Conservation (phyloP, 768 basidiomycete genomes). For the Lactarius psammicola region DNA sequence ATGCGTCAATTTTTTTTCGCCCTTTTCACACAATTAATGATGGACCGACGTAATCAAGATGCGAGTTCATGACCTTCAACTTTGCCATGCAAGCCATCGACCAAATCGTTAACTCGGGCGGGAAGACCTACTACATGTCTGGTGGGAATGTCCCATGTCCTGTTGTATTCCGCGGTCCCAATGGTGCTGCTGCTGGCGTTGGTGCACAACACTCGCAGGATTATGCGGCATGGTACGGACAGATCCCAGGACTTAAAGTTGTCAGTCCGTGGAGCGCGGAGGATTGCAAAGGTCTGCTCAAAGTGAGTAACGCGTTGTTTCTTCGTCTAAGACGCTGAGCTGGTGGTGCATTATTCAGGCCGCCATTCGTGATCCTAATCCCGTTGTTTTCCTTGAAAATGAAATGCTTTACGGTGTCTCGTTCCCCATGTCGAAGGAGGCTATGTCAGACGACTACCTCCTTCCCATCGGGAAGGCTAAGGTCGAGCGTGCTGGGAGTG, state of each 20-base stretch:
- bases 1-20: slow-evolving; percentile 32
- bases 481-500: slow-evolving; percentile 88
- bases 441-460: slow-evolving; percentile 92
- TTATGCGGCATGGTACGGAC: slow-evolving; percentile 93
- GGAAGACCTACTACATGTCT: slow-evolving; percentile 99
- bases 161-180: slow-evolving; percentile 98
- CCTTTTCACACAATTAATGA: slow-evolving; percentile 20
- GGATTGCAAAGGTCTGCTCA: slow-evolving; percentile 97
- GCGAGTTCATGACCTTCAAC: slow-evolving; percentile 99
- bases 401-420: slow-evolving; percentile 98
- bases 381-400: slow-evolving; percentile 98
- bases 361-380: slow-evolving; percentile 98
- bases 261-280: slow-evolving; percentile 98
- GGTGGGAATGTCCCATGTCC: slow-evolving; percentile 98
- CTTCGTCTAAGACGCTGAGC: not conserved
- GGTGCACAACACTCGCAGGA: slow-evolving; percentile 98
- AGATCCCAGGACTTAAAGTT: slow-evolving; percentile 94
- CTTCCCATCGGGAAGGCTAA: slow-evolving; percentile 98
- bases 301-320: slow-evolving; percentile 50
- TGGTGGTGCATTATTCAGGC: slow-evolving; percentile 45
- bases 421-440: slow-evolving; percentile 95
- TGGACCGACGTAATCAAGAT: slow-evolving; percentile 46
- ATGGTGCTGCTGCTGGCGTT: slow-evolving; percentile 97
- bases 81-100: slow-evolving; percentile 99
- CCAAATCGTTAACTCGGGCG: slow-evolving; percentile 99